Conservation (phyloP, 345 rosid species). For the Draba incana region DNA sequence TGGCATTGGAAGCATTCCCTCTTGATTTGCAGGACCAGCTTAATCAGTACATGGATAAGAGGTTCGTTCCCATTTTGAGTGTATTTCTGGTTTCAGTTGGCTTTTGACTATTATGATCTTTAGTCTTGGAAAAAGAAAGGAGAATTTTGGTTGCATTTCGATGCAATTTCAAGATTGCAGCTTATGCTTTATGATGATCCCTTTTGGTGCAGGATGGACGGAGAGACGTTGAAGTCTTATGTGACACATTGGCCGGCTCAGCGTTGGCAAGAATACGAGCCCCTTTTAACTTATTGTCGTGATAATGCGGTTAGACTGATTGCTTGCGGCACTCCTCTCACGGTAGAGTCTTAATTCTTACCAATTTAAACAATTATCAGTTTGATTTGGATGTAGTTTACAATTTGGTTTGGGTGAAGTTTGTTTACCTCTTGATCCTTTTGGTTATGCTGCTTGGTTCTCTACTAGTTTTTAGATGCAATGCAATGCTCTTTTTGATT, state of each 20-base stretch:
- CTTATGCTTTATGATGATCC: neutral
- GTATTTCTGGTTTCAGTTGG: neutral
- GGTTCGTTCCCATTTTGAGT: slow-evolving; percentile 44
- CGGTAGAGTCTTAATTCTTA: slow-evolving; percentile 47
- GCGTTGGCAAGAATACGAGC: slow-evolving; percentile 87
- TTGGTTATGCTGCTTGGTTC: slow-evolving; percentile 16
- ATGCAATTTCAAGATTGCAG: slow-evolving; percentile 6
- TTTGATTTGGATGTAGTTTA: slow-evolving; percentile 5
- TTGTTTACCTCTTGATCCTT: slow-evolving; percentile 1
- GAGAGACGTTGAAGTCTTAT: slow-evolving; percentile 67
- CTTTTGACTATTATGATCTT: slow-evolving; percentile 3
- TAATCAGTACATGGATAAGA: slow-evolving; percentile 63
- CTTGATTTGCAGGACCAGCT: slow-evolving; percentile 73
- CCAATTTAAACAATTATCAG: neutral
- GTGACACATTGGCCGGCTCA: slow-evolving; percentile 69
- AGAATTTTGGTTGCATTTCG: neutral
- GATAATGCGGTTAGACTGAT: slow-evolving; percentile 71
- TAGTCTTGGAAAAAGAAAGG: neutral
- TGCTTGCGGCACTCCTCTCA: slow-evolving; percentile 89
- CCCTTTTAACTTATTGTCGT: slow-evolving; percentile 77
- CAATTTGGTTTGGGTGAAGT: neutral
- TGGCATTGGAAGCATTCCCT: slow-evolving; percentile 86
- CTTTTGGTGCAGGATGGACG: slow-evolving; percentile 69
- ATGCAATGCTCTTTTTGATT: neutral
- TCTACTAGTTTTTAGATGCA: neutral